Conservation (phyloP, 192 early-diverging fungal species). For the Podila verticillata region DNA sequence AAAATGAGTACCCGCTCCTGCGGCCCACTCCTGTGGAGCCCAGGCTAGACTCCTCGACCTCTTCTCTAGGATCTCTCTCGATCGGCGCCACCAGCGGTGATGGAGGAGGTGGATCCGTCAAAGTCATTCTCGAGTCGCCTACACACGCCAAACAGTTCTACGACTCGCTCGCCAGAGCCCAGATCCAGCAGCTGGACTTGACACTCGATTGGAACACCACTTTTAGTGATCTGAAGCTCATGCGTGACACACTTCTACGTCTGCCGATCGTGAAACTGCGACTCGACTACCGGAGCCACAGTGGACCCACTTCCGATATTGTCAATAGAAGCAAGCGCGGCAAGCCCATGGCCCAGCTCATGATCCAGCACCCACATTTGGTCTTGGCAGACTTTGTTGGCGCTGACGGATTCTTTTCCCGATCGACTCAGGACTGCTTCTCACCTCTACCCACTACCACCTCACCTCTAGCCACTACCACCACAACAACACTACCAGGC, state of each 20-base stretch:
- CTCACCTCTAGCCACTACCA: not conserved
- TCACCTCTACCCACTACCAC: not conserved
- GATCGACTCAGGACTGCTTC: not conserved
- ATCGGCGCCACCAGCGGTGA: not conserved
- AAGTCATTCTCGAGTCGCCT: not conserved
- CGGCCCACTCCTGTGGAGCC: not conserved
- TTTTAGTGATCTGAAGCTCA: constrained; percentile 7
- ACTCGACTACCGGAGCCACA: constrained; percentile 6
- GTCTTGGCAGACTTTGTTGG: constrained; percentile 10
- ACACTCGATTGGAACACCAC: constrained; percentile 13
- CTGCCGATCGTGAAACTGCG: constrained; percentile 11
- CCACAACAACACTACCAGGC: no score
- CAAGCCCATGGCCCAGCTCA: constrained; percentile 6
- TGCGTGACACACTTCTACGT: constrained; percentile 1
- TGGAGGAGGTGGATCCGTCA: not conserved
- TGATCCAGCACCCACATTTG: constrained; percentile 17
- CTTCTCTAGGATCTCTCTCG: not conserved
- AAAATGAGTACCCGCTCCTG: constrained; percentile 8
- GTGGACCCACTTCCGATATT: constrained; percentile 3
- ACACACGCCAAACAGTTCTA: constrained; percentile 11
- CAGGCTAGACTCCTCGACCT: not conserved
- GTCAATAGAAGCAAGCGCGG: constrained; percentile 9
- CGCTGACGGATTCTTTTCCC: constrained; percentile 11
- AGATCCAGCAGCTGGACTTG: constrained; percentile 8
- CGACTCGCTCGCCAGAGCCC: constrained; percentile 5